Base-by-base conservation (phyloP, 169 alveolate species). In the Plasmodium adleri region DNA sequence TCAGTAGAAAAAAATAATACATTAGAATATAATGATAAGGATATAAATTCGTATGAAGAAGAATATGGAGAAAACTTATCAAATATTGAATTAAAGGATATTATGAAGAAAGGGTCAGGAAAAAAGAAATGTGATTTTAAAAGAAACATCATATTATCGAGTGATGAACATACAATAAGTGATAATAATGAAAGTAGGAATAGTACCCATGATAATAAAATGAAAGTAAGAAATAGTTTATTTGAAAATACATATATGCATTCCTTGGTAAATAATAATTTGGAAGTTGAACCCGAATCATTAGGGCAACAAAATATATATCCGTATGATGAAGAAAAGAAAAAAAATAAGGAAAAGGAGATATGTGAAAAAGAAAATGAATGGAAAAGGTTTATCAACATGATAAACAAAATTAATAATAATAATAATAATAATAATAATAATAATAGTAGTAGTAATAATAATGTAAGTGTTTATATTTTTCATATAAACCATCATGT, bases 61-160 rank as follows among this genome's bases (percentile, higher is more conserved):
- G 47, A 4, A 39, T 39, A 39, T 39, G 47, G 47, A 6, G 47
- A 39, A 39, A 5, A 39, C 0, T 0, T 83, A 28, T 56, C 43
- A 68, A 83, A 68, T 83, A 56, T 63, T 20, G 50, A 83, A 58
- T 20, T 83, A 22, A 83, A 56, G n/a, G 80, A 83, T 83, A 12
- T 83, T 68, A 68, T 83, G 45, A 54, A 63, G 56, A 68, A 72
- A n/a, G 70, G 52, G 52, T 8, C 56, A 13, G 28, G 45, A 56
- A 68, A 72, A n/a, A 83, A 50, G 52, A 24, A 68, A 13, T 52
- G 22, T 22, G 24, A 17, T 62, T 9, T 50, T 60, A 60, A 68
- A 26, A 83, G 73, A 62, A 83, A 67, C 49, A 83, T 49, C 13
- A 83, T 66, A 5, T 47, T 83, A 45, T 68, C 85, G 49, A 78